Base-by-base conservation (phyloP, 768 basidiomycete genomes). In the Boletus sensibilis region DNA sequence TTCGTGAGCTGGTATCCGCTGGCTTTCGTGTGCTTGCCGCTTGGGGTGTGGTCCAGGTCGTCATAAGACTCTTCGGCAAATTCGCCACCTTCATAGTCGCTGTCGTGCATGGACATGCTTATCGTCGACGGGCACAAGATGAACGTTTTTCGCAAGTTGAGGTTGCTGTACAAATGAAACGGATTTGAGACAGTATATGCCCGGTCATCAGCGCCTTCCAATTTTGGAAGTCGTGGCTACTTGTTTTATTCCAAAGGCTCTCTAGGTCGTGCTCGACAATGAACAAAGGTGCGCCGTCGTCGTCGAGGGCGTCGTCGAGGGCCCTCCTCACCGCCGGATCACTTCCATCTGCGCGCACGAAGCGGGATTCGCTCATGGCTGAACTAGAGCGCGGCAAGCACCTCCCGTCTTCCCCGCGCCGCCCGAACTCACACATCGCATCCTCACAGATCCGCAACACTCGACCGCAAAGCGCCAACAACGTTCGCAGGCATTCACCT, bases 401-500 rank as follows among this genome's bases (percentile, higher is more conserved):
- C 20, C 3, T 16, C 18, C 14, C 11, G 10, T n/a, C 21, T 12
- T 23, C 29, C 37, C 29, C 20, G 1, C 39, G 5, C 37, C 35
- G 10, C 39, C 4, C 39, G 3, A 23, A 31, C 51, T 52, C 2
- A 63, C 49, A 34, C 46, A 12, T 12, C 23, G 25, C 57, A 1
- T 16, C 21, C 23, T 11, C 38, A 12, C 66, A 89, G 86, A 89
- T 64, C 83, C 85, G 3, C 83, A 87, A 42, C 76, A 82, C 37
- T 85, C 84, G 3, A 77, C 82, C 0, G 79, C 87, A 13, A 90
- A 87, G 68, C 80, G 87, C 12, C 85, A 84, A 46, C 85, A 86
- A 60, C 82, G 84, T n/a, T 56, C 72, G 2, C 83, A 85, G 59
- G 79, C 82, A 0, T 84, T 91, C 62, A 78, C 81, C 0, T 82